Base-by-base conservation (phyloP, 192 early-diverging fungal species). In the Coemansia sp. region DNA sequence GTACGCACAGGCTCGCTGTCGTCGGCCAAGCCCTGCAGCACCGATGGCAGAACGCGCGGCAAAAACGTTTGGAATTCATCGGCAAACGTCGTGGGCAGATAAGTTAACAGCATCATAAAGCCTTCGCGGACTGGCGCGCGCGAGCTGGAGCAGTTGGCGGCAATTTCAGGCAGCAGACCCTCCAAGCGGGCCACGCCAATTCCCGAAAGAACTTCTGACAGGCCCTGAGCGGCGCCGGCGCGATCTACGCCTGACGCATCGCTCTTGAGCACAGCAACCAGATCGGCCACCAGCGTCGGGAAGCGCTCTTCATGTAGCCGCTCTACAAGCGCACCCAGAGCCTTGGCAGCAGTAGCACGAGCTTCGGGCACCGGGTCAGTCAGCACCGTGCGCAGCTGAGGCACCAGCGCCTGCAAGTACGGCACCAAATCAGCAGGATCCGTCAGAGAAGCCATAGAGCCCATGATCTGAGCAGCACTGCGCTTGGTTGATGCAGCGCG, bases 321-420 rank as follows among this genome's bases (percentile, higher is more conserved):
- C 54, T 91, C 83, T 36, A 99, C 89, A 68, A 99, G 78, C 30
- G 88, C 84, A 31, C 95, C 97, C 18, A 99, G 79, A 4, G 96
- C 94, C 70, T 91, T 91, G 16, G 97, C 93, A 8, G 94, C 80
- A 3, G 90, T 96, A 12, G 91, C 91, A 47, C 97, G 90, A 5
- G 96, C 91, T 56, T 95, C 94, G 4, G 95, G 97, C 1, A 98
- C 94, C 3, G 97, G 94, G 59, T 99, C 97, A 6, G 89, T 85
- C 35, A 99, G 77, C 26, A 99, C 92, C 43, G 89, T 84, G 74
- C 94, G 91, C 31, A 99, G 78, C 23, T 85, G 80, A 15, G 97
- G 97, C 72, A 97, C 78, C 30, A 99, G 80, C 28, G 79, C 65
- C 15, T 62, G 68, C 6, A 99, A 64, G 65, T 99, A 97, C 5